Evolutionary conservation across 2,329 filamentous ascomycete species (phyloP), one percentile per base, ranked within the genome.

Genomic region (Exophiala aquamarina): DNA sequence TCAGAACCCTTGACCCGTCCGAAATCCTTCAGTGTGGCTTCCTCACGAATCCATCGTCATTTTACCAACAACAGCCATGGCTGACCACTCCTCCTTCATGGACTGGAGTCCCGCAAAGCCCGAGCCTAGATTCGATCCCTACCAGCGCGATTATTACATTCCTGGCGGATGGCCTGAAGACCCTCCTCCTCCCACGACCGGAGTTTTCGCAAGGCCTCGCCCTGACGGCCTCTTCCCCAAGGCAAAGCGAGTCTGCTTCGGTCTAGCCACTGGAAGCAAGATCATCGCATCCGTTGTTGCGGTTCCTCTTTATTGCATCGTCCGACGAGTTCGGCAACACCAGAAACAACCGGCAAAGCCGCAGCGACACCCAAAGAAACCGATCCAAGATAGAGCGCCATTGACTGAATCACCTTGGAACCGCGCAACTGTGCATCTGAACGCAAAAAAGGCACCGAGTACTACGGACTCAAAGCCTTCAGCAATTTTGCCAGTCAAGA

Each of bases 71-170:
- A n/a, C 50, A 55, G 47, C 47, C 40, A 55, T 55, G 53, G 53
- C 50, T 49, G 53, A 55, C 52, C 11, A 28, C 21, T 52, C 48
- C n/a, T 52, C 46, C 34, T 43, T 49, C 43, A 55, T 55, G 53
- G 53, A 55, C 47, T 55, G 53, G 53, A 37, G 21, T 43, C 50
- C 53, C 48, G 35, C 47, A 8, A 53, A 50, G 36, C 50, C 53
- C 26, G 19, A 28, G 20, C 50, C 50, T 28, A 18, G 15, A 2
- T 33, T 44, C 44, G 46, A 53, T 33, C 53, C 53, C 4, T 55
- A 55, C 21, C 41, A 46, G 23, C 37, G 20, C 19, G 28, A 45
- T 14, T 11, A 26, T 6, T 53, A 55, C 37, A 39, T 55, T 9
- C 53, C 53, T 21, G 53, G 53, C 23, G 53, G 53, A n/a, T 55